Base-by-base conservation (phyloP, 1,284 basidiomycete genomes). In the Ceratobasidium sp. region DNA sequence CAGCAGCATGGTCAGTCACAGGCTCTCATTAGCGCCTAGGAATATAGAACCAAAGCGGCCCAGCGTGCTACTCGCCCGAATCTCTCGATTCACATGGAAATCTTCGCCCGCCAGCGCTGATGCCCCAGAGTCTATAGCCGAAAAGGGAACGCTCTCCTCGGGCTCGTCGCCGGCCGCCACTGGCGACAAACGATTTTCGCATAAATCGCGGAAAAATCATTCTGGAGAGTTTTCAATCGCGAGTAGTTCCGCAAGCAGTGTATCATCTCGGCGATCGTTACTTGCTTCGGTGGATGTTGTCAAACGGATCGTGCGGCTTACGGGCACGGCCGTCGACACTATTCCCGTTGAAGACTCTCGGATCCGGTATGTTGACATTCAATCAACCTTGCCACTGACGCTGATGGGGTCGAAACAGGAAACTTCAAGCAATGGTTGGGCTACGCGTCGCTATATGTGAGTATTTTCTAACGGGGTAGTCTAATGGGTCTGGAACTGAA, bases 291-390 rank as follows among this genome's bases (percentile, higher is more conserved):
- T 63, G 15, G 26, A 45, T 11, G n/a, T 63, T 3, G 60, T 63
- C 6, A 76, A 76, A n/a, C 33, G 60, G 26, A 37, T 78, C 15
- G 56, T 76, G 26, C 37, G 77, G 28, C 56, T 78, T 53, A 76
- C 77, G 11, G 77, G 77, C 10, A 78, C 77, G 3, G 77, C 77
- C 28, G 71, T 75, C 11, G 49, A 75, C 53, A 78, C 77, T 13
- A 53, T 77, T 26, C 66, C 31, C 6, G 77, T 78, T 20, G 77
- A 78, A 51, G 77, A 78, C 42, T 28, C 47, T 4, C 33, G 65
- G 4, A 63, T 78, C n/a, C 35, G 77, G 68, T 66, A 63, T 33
- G 63, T 28, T 49, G 35, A 60, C 37, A 26, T 56, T 33, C 51
- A 26, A 35, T 56, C 75, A 53, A 31, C 45, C 45, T 76, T 28